Evolutionary conservation across 2,329 filamentous ascomycete species (phyloP).

Genomic region (Diaporthe citri): DNA sequence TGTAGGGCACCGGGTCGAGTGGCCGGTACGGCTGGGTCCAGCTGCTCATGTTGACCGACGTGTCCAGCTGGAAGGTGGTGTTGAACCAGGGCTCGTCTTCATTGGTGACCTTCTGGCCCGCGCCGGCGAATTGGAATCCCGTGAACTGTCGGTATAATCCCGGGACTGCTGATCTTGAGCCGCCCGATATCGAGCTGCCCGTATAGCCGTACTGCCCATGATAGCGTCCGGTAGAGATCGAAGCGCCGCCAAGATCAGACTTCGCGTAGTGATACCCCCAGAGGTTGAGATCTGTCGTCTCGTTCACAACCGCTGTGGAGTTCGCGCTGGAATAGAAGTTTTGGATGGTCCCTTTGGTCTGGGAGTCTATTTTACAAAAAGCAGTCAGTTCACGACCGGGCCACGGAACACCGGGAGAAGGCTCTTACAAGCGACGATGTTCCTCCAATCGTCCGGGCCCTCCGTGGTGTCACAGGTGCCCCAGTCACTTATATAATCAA

Average conservation of each 20-base stretch:
- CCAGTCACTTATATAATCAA: neutral
- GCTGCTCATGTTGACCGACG: neutral
- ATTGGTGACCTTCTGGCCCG: neutral
- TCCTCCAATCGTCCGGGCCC: neutral
- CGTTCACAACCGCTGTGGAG: neutral
- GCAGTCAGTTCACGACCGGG: neutral
- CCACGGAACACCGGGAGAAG: fast-evolving
- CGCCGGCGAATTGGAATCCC: constrained; percentile 22
- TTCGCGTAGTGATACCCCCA: neutral
- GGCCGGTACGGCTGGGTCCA: neutral
- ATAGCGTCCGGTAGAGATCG: neutral
- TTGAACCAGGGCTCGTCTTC: constrained; percentile 10
- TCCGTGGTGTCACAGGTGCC: neutral
- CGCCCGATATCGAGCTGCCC: neutral
- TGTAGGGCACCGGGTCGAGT: constrained; percentile 15
- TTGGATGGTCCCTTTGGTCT: neutral
- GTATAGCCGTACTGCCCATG: neutral
- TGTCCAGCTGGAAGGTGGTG: constrained; percentile 15
- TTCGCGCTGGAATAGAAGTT: neutral
- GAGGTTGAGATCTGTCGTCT: constrained; percentile 6
- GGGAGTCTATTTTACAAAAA: neutral
- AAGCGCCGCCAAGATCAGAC: neutral
- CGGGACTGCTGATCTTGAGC: neutral
- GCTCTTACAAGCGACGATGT: constrained; percentile 9
- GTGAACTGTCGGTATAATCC: constrained; percentile 27